Conservation (phyloP, 139 green algal genomes). For the Nannochloris sp. region DNA sequence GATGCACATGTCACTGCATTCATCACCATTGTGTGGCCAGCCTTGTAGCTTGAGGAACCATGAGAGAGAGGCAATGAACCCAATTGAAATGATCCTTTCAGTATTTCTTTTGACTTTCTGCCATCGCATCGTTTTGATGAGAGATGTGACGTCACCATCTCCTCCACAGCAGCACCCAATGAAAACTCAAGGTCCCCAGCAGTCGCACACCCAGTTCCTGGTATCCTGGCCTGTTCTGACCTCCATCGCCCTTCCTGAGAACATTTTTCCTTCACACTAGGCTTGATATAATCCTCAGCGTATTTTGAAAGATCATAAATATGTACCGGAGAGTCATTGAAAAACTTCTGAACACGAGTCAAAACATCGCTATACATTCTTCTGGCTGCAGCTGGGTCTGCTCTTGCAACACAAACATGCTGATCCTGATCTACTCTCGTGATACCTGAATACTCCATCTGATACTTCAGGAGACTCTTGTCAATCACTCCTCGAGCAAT, state of each 20-base stretch:
- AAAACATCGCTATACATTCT: not conserved
- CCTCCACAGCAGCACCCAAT: conserved; percentile 9
- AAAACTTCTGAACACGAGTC: not conserved
- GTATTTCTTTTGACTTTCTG: conserved; percentile 26
- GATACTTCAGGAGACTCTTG: conserved; percentile 1
- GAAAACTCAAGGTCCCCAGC: conserved; percentile 29
- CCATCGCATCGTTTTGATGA: conserved; percentile 21
- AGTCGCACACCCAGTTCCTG: conserved; percentile 26
- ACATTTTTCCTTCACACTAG: conserved; percentile 2
- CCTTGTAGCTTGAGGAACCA: too few species aligned
- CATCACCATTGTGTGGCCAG: too few species aligned
- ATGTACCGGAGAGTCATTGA: conserved; percentile 9
- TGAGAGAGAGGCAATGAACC: too few species aligned
- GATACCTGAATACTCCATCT: not conserved
- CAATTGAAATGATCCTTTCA: too few species aligned
- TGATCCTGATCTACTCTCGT: not conserved
- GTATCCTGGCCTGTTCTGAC: conserved; percentile 17
- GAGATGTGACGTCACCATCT: conserved; percentile 22
- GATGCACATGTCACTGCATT: too few species aligned
- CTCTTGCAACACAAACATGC: not conserved
- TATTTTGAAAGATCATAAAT: conserved; percentile 12
- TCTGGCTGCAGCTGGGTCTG: not conserved
- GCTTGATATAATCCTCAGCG: conserved; percentile 6
- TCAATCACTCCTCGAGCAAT: conserved; percentile 1
- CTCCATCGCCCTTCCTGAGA: conserved; percentile 10